Evolutionary conservation across 768 basidiomycete species (phyloP).

Genomic region (Lentinus brumalis): DNA sequence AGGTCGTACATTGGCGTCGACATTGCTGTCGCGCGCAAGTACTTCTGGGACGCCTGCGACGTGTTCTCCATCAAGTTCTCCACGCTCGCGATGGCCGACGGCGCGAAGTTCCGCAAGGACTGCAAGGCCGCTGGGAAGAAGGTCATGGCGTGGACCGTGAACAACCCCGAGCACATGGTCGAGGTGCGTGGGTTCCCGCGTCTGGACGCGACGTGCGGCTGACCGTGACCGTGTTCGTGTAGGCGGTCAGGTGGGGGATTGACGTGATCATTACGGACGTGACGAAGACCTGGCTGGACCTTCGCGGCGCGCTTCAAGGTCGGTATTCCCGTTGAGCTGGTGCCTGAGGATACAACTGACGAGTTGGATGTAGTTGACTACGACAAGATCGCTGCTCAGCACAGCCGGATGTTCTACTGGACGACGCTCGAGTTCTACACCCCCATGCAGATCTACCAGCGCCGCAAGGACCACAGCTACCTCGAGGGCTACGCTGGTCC

Average conservation of each 20-base stretch:
- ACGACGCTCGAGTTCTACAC: conserved; percentile 63
- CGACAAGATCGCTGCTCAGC: conserved; percentile 59
- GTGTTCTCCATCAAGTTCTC: conserved; percentile 86
- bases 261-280: conserved; percentile 50
- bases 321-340: background rate
- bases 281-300: conserved; percentile 41
- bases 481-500: conserved; percentile 23
- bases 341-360: background rate
- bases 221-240: conserved; percentile 12
- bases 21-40: conserved; percentile 70
- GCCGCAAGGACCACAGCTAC: conserved; percentile 15
- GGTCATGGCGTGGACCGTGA: conserved; percentile 97
- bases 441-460: conserved; percentile 38
- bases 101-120: conserved; percentile 76
- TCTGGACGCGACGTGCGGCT: background rate
- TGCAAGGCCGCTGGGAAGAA: conserved; percentile 80
- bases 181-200: conserved; percentile 52
- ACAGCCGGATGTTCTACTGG: conserved; percentile 75
- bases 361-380: conserved; percentile 57
- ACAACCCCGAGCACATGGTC: conserved; percentile 86
- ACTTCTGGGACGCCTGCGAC: conserved; percentile 88
- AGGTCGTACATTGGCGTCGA: conserved; percentile 84
- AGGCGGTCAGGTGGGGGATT: conserved; percentile 64
- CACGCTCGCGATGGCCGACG: conserved; percentile 69
- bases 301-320: conserved; percentile 37